Conservation (phyloP, 257 asterid species). For the Striga asiatica region DNA sequence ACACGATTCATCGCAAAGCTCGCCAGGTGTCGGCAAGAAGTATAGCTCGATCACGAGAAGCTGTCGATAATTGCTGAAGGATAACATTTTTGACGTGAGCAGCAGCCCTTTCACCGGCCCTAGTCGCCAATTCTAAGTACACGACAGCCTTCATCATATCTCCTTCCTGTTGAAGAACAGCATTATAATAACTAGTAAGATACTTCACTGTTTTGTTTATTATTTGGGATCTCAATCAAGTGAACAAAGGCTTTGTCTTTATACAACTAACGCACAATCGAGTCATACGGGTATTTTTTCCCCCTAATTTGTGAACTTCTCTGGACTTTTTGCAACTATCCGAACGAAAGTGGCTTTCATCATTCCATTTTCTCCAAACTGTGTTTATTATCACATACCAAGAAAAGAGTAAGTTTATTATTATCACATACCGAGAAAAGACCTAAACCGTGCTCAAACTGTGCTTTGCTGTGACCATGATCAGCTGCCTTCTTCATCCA, state of each 20-base stretch:
- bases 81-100: constrained; percentile 53
- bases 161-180: constrained; percentile 97
- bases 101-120: constrained; percentile 64
- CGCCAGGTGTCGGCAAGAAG: constrained; percentile 53
- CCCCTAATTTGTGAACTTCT: too few relatives aligned
- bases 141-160: constrained; percentile 89
- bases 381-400: too few relatives aligned
- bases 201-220: neutral
- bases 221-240: neutral
- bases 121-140: constrained; percentile 76
- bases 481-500: constrained; percentile 98
- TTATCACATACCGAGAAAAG: constrained; percentile 62
- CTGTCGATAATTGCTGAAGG: constrained; percentile 50
- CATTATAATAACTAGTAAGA: neutral
- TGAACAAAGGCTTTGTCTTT: too few relatives aligned
- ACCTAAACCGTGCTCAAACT: constrained; percentile 67
- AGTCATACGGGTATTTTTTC: too few relatives aligned
- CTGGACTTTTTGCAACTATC: too few relatives aligned
- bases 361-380: too few relatives aligned
- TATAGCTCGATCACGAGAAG: constrained; percentile 56
- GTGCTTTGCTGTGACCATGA: constrained; percentile 88
- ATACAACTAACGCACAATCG: too few relatives aligned
- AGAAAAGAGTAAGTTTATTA: neutral
- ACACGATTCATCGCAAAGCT: constrained; percentile 20
- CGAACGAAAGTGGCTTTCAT: too few relatives aligned